Evolutionary conservation across 2,329 filamentous ascomycete genomes (phyloP), one percentile per base, ranked within the genome.

Genomic region (Celoporthe dispersa): DNA sequence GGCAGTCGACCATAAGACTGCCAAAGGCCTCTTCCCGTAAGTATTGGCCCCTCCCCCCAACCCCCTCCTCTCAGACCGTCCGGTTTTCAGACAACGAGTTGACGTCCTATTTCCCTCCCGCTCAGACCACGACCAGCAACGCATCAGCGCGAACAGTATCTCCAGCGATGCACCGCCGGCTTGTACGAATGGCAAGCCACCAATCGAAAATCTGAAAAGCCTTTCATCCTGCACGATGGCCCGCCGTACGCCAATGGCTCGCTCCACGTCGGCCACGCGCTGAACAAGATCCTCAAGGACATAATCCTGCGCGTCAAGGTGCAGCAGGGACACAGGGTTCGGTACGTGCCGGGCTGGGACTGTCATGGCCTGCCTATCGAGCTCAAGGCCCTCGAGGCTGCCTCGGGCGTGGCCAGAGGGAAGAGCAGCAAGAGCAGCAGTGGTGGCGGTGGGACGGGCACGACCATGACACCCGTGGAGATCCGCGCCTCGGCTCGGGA

Each of bases 211-310:
- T 79, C 79, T 41, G 81, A 87, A 48, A 81, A 88, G 59, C 84
- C 86, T 0, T 99, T 98, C 74, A 84, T 94, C 1, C 85, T 99
- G 11, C 96, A 98, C 78, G 96, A 99, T 89, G 96, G 96, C 0
- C 96, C 96, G 0, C 96, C 96, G 0, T 99, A 98, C 79, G 96
- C 96, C 73, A 99, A 99, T 82, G 96, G 96, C 19, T 88, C 87
- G 60, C 87, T 99, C 12, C 96, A 99, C 77, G 90, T 97, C 71
- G 96, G 96, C 2, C 96, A 99, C 84, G 94, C 96, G 48, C 84
- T 99, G 78, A 99, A 99, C 81, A 99, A 99, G 82, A 91, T 98
- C 75, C 85, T 97, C 71, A 99, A 99, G 84, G 96, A 99, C 81
- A 92, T 98, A 76, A 93, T 97, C 72, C 86, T 94, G 75, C 89